These are phyloP conservation scores for California macrophylla DNA, from an alignment of 441 rosid genomes.

Conservation along the genomic window DNA sequence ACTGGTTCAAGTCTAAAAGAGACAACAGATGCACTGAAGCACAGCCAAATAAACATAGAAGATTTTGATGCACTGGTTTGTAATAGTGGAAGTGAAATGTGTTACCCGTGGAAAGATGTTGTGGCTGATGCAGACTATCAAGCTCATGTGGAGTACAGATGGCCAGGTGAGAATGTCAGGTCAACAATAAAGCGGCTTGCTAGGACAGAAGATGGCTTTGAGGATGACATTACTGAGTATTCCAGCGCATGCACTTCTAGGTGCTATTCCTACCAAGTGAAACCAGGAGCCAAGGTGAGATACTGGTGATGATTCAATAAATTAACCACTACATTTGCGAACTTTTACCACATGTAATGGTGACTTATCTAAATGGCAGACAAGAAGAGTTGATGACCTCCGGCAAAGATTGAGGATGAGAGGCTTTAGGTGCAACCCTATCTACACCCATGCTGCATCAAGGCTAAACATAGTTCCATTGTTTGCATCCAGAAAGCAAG, in stretches of 20 bases:
- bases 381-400: slow-evolving; percentile 52
- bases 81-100: slow-evolving; percentile 71
- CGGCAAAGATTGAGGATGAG: slow-evolving; percentile 76
- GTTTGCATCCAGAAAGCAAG: slow-evolving; percentile 77
- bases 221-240: slow-evolving; percentile 42
- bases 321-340: slow-evolving; percentile 3
- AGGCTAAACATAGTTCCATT: slow-evolving; percentile 70
- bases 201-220: slow-evolving; percentile 39
- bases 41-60: slow-evolving; percentile 44
- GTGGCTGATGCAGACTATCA: slow-evolving; percentile 57
- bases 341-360: slow-evolving; percentile 15
- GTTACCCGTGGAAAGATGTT: slow-evolving; percentile 75
- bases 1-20: slow-evolving; percentile 60
- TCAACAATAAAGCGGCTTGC: slow-evolving; percentile 46
- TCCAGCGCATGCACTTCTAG: slow-evolving; percentile 42
- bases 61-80: slow-evolving; percentile 78
- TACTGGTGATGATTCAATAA: background rate
- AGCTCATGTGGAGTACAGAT: slow-evolving; percentile 68
- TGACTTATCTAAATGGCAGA: slow-evolving; percentile 34
- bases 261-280: slow-evolving; percentile 54
- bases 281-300: slow-evolving; percentile 60
- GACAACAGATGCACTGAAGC: slow-evolving; percentile 42
- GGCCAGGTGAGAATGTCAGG: slow-evolving; percentile 72
- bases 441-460: slow-evolving; percentile 52
- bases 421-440: slow-evolving; percentile 68